Evolutionary conservation across 352 stramenopile genomes (phyloP), one percentile per base, ranked within the genome.

Genomic region (Phytophthora hibernalis): DNA sequence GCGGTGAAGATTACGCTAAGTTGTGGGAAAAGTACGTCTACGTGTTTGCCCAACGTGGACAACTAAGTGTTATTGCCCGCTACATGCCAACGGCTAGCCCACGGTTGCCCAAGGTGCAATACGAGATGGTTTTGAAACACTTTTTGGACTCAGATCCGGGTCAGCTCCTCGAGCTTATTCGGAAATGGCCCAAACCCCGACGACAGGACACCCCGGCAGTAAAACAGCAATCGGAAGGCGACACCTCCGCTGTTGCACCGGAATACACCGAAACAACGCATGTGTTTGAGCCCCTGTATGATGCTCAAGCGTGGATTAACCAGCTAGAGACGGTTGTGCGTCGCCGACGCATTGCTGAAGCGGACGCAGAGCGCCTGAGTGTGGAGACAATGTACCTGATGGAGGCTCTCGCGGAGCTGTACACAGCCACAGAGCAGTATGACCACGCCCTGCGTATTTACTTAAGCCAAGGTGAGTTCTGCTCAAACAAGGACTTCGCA

Each of bases 1-100:
- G 61, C 20, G 47, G 59, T 9, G 80, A 93, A 28, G 79, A 89
- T 18, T 91, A 78, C 37, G 84, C 77, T 6, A 79, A 79, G 50
- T 50, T 93, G 15, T 95, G 87, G 87, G 83, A 93, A 53, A 95
- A 93, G n/a, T 95, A 93, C 55, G 81, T 95, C 3, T 95, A 95
- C 45, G 80, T 95, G 24, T 95, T 93, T 57, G 84, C 85, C 1
- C 87, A 95, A 61, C 83, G 83, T 26, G 84, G 84, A 0, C 83
- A 93, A 45, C 45, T 95, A 54, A 86, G 74, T 57, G 79, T 82
- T 12, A 91, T 95, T 51, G 85, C 85, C 5, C 77, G 77, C 5
- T 89, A 70, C 61, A 89, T 95, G 35, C 87, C 87, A n/a, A 93
- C 87, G 0, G 59, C 83, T 0, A 93, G 66, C 37, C 85, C 85